These are phyloP conservation scores for Boletales sp. DNA, from an alignment of 768 basidiomycete species.

Conservation along the genomic window DNA sequence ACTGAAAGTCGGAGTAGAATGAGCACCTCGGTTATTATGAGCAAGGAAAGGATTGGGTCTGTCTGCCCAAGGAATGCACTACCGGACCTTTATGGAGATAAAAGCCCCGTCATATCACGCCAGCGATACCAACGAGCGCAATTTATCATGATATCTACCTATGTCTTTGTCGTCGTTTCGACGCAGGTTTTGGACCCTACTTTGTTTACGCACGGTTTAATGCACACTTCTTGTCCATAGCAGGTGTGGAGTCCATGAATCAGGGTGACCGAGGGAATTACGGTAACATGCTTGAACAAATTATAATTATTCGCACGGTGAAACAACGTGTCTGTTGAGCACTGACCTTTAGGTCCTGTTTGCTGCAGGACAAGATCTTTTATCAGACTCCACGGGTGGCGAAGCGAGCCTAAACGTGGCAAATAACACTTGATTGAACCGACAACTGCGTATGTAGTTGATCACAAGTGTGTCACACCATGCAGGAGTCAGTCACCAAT, in stretches of 20 bases:
- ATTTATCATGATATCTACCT: constrained; percentile 12
- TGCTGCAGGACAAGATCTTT: no score
- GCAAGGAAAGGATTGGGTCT: background rate
- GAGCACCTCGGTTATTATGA: no score
- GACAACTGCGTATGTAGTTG: no score
- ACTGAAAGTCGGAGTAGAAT: constrained; percentile 10
- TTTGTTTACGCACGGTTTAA: constrained; percentile 4
- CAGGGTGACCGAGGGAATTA: background rate
- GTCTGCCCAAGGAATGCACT: background rate
- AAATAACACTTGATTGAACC: no score
- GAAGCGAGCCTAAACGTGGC: no score
- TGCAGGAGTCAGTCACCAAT: no score
- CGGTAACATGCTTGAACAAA: no score
- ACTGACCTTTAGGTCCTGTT: no score
- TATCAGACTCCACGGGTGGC: no score
- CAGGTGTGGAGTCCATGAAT: background rate
- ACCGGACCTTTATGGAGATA: background rate
- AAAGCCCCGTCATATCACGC: constrained; percentile 1
- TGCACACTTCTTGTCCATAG: constrained; percentile 1
- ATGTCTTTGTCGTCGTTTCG: background rate
- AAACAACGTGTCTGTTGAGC: no score
- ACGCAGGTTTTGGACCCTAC: background rate
- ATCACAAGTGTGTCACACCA: no score
- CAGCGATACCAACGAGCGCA: background rate
- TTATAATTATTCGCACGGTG: no score